Evolutionary conservation across 2,329 filamentous ascomycete genomes (phyloP), one percentile per base, ranked within the genome.

Genomic region (Aspergillus candidus): DNA sequence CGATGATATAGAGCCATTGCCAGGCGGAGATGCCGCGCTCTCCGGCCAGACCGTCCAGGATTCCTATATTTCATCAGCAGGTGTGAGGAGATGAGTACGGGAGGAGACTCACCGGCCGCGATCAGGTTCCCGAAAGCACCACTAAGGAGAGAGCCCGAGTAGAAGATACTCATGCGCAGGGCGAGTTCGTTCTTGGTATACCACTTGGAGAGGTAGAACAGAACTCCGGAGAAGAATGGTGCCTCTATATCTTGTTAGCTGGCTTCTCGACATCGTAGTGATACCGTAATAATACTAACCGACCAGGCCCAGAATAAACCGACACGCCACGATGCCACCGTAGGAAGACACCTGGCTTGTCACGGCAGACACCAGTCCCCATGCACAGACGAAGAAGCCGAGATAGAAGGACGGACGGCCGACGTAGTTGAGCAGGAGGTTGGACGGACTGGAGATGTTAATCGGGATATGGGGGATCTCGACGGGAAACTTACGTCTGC

Each of bases 91-190:
- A 2, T 27, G 8, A 8, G 6, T 6, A 10, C 8, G 7, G 6
- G 7, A 27, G 22, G 22, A 27, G 22, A 27, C 22, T 27, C 22
- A 3, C 72, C 74, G 0, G 75, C 76, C 1, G 73, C 75, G 38
- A 79, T 75, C 27, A 78, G 63, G 14, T 71, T 73, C 14, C 73
- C 73, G 52, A 78, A 78, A 2, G 75, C 74, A 43, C 61, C 71
- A 40, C 69, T 69, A 17, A 77, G 60, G 10, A 76, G 58, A 6
- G 69, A 72, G 3, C 73, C 74, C 3, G 73, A 72, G 53, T 75
- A 77, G 44, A 78, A 71, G 27, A 77, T 69, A 33, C 69, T 69
- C 52, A 73, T 75, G 4, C 76, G 69, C 35, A 75, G 67, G 2
- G 70, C 70, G 27, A 78, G 56, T 47, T 78, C 75, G 27, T 71